Conservation (phyloP, 2,329 filamentous ascomycete genomes). For the Phialophora tarda region DNA sequence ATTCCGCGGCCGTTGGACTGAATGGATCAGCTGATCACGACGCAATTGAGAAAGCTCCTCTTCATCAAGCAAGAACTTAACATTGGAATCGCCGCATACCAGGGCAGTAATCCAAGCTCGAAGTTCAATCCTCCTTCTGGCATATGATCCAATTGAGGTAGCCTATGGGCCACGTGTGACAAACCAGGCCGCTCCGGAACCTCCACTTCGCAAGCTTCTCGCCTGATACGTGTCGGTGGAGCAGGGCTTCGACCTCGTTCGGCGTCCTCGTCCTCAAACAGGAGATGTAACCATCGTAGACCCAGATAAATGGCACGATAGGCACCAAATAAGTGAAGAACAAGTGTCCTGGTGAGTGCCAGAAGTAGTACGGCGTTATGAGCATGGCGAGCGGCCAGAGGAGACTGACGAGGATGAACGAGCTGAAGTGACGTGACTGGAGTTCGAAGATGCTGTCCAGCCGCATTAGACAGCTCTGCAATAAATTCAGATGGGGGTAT, state of each 20-base stretch:
- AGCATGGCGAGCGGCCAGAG: slow-evolving; percentile 48
- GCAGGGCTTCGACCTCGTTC: slow-evolving; percentile 66
- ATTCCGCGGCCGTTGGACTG: background rate
- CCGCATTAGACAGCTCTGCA: slow-evolving; percentile 12
- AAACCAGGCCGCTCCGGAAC: slow-evolving; percentile 38
- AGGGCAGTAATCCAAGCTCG: background rate
- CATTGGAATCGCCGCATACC: background rate
- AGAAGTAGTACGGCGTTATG: slow-evolving; percentile 46
- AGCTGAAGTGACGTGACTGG: slow-evolving; percentile 66
- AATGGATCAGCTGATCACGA: background rate
- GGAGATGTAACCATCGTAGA: slow-evolving; percentile 72
- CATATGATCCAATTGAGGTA: slow-evolving; percentile 40
- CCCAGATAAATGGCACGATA: slow-evolving; percentile 69
- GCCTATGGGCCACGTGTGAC: slow-evolving; percentile 39
- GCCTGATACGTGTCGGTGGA: slow-evolving; percentile 48
- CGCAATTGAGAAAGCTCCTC: background rate
- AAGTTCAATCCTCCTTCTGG: slow-evolving; percentile 33
- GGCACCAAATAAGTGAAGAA: slow-evolving; percentile 71
- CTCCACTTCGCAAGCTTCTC: slow-evolving; percentile 38
- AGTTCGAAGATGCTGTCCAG: slow-evolving; percentile 67
- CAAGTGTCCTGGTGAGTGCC: slow-evolving; percentile 60
- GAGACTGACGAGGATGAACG: slow-evolving; percentile 60
- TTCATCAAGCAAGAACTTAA: background rate
- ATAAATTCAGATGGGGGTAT: no score
- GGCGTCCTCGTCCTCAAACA: slow-evolving; percentile 70